These are phyloP conservation scores for Alternaria panax DNA, from an alignment of 2,329 filamentous ascomycete species.

Conservation along the genomic window DNA sequence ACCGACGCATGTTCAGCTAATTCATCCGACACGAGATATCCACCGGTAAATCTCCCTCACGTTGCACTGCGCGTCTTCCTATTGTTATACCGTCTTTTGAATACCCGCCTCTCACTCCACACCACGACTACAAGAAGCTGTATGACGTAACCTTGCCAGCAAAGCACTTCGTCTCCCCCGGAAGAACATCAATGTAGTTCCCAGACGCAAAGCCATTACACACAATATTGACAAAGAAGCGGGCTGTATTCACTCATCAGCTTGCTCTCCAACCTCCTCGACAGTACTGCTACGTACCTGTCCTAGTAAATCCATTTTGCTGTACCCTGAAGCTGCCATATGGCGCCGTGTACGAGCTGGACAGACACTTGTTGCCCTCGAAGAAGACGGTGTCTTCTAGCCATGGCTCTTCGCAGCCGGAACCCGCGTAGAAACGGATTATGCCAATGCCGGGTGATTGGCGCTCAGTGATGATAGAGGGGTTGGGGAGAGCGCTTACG, in stretches of 20 bases:
- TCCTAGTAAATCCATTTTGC: neutral
- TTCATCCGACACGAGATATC: neutral
- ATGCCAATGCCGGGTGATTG: slow-evolving; percentile 1
- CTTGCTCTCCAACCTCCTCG: neutral
- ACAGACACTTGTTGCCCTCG: slow-evolving; percentile 1
- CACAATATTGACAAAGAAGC: slow-evolving; percentile 3
- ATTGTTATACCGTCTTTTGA: neutral
- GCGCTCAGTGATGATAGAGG: neutral
- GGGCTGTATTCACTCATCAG: neutral
- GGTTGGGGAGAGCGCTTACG: slow-evolving; percentile 1
- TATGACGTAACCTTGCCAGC: neutral
- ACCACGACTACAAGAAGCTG: neutral
- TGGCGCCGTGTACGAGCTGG: neutral
- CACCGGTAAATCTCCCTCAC: neutral
- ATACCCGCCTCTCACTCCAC: neutral
- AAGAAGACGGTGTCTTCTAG: slow-evolving; percentile 12
- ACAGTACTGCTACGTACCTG: neutral
- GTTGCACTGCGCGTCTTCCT: neutral
- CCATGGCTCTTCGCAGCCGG: slow-evolving; percentile 9
- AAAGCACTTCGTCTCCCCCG: neutral
- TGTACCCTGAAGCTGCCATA: slow-evolving; percentile 4
- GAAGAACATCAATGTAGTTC: neutral
- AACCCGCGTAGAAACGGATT: slow-evolving; percentile 9
- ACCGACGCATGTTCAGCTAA: neutral
- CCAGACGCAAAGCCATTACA: slow-evolving; percentile 1